Evolutionary conservation across 768 basidiomycete genomes (phyloP), one percentile per base, ranked within the genome.

Genomic region (Collybiopsis confluens): DNA sequence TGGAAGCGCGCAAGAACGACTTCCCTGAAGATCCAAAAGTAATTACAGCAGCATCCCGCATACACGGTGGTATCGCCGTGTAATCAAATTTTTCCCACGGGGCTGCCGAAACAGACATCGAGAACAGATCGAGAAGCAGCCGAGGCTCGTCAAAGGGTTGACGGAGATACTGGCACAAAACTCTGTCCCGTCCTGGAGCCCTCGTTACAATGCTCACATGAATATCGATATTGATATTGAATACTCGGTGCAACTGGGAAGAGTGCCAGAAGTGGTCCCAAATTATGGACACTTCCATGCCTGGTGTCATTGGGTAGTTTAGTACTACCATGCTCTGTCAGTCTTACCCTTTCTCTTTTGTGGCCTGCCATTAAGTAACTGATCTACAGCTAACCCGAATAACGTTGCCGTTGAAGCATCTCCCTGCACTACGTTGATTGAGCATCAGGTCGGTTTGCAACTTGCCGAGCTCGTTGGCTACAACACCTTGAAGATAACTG

Each of bases 331-430:
- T 48, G 47, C 44, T 45, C 26, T 45, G 44, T 45, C 26, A 45
- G 44, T 10, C 30, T 3, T 4, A 45, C 18, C 3, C 18, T n/a
- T 16, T 4, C 20, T 45, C 10, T 26, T 2, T 16, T 9, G n/a
- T 2, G 10, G 2, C 24, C 21, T 9, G 16, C 33, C 13, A 30
- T 46, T 20, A 30, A 28, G 24, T 66, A 27, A 40, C 58, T 23
- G 56, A 60, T 0, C 60, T 70, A 58, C 54, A 70, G 4, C 60
- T 66, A 78, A 78, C 56, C 76, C 68, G 6, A 77, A 78, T 64
- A 77, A 78, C 58, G 70, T 74, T 47, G 68, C 74, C 6, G 61
- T 66, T 21, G 74, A 76, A 56, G 71, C 70, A 2, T 65, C 66
- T 27, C 76, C 76, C 1, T 56, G 73, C 11, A 73, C 75, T 1